Evolutionary conservation across 202 grass and related monocot genomes (phyloP).

Genomic region (Setaria italica): DNA sequence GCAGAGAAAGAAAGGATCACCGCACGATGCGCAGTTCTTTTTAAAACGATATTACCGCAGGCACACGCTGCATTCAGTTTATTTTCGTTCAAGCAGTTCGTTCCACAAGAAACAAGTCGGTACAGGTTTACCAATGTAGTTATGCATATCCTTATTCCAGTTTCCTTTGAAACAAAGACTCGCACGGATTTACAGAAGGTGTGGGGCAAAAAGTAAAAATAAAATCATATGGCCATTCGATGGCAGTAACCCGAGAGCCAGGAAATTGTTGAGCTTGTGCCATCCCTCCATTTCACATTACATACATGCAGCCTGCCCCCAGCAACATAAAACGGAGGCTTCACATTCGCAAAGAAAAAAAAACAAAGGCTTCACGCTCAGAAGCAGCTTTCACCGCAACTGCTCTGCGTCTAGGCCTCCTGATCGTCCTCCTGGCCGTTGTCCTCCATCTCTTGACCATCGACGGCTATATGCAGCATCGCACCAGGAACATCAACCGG

Average conservation of each 20-base stretch:
- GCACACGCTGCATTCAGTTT: not conserved
- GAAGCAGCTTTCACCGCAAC: not conserved
- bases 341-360: no score
- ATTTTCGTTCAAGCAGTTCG: not conserved
- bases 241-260: not conserved
- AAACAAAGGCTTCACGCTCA: not conserved
- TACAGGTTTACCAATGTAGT: not conserved
- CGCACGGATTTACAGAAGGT: conserved; percentile 17
- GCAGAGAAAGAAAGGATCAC: no score
- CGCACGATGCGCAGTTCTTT: no score
- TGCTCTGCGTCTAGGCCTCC: conserved; percentile 16
- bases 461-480: conserved; percentile 4
- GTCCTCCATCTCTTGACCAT: conserved; percentile 38
- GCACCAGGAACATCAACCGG: conserved; percentile 20
- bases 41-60: not conserved
- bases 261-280: not conserved
- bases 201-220: no score
- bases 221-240: not conserved
- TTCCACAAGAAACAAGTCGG: not conserved
- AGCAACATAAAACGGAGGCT: not conserved
- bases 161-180: not conserved
- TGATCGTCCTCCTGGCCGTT: conserved; percentile 47
- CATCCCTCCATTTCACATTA: not conserved
- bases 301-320: not conserved
- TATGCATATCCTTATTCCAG: not conserved